Evolutionary conservation across 192 early-diverging fungal species (phyloP).

Genomic region (Linderina pennispora): DNA sequence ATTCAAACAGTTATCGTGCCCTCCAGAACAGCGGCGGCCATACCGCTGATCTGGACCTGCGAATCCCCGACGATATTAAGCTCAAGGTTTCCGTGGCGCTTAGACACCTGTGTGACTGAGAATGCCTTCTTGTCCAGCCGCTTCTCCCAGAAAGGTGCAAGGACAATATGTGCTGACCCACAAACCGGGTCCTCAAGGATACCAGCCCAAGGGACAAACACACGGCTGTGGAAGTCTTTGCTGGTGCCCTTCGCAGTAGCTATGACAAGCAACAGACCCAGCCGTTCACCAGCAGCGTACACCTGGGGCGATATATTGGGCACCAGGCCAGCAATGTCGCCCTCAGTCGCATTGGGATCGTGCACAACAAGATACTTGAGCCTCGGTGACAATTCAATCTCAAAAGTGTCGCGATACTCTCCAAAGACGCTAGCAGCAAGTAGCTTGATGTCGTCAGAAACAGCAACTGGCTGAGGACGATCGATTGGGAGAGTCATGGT

Average conservation of each 20-base stretch:
- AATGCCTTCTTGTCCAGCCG: constrained; percentile 6
- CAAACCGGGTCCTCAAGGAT: background rate
- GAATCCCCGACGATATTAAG: background rate
- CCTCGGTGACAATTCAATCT: constrained; percentile 11
- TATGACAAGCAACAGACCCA: constrained; percentile 1
- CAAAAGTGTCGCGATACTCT: background rate
- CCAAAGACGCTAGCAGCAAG: constrained; percentile 4
- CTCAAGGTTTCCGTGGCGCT: constrained; percentile 7
- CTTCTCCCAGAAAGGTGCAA: constrained; percentile 26
- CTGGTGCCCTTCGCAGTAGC: background rate
- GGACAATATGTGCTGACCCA: constrained; percentile 21
- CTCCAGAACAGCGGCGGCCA: constrained; percentile 10
- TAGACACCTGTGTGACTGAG: constrained; percentile 14
- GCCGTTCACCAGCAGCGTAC: constrained; percentile 5
- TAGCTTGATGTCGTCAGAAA: constrained; percentile 7
- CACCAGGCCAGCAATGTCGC: background rate
- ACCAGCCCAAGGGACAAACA: background rate
- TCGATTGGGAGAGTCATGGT: constrained; percentile 11
- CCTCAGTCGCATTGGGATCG: background rate
- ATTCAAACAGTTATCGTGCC: no score
- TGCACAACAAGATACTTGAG: constrained; percentile 16
- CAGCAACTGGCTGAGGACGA: constrained; percentile 1
- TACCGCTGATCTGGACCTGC: constrained; percentile 9
- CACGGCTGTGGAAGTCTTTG: background rate
- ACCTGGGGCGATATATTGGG: constrained; percentile 4